phyloP scores from a whole-genome alignment of 768 basidiomycete genomes.

The Boletus rubroflammeus region DNA sequence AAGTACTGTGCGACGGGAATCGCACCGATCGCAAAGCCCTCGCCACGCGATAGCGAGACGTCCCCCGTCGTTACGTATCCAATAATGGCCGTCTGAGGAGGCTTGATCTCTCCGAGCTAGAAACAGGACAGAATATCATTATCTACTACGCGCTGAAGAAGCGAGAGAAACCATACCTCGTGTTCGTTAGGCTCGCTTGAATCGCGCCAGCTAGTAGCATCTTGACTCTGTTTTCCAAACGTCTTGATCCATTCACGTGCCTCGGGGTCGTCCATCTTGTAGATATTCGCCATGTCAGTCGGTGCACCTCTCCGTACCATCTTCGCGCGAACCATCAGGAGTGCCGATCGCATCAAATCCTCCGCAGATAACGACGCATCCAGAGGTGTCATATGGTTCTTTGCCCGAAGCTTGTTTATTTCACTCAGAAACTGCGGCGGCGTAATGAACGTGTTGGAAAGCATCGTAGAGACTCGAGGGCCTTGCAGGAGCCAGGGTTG shows the following conservation, averaged over 20 bases:
- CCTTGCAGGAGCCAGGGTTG: constrained; percentile 74
- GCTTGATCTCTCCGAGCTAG: constrained; percentile 45
- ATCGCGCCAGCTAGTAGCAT: constrained; percentile 11
- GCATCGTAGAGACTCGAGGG: constrained; percentile 41
- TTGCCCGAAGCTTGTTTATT: constrained; percentile 57
- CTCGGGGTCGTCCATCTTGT: constrained; percentile 55
- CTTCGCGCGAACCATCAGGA: constrained; percentile 63
- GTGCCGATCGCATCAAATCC: constrained; percentile 52
- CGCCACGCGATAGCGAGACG: constrained; percentile 74
- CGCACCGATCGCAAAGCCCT: constrained; percentile 74
- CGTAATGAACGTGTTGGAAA: constrained; percentile 43
- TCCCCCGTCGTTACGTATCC: constrained; percentile 86
- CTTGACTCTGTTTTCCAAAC: constrained; percentile 17
- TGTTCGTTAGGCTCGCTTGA: constrained; percentile 21
- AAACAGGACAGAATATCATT: neutral
- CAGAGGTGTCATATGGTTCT: constrained; percentile 46
- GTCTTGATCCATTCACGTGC: constrained; percentile 45
- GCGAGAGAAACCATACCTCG: constrained; percentile 24
- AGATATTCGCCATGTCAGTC: constrained; percentile 71
- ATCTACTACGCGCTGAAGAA: neutral
- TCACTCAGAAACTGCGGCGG: constrained; percentile 45
- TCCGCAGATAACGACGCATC: constrained; percentile 33
- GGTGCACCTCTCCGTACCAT: constrained; percentile 69
- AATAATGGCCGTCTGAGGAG: constrained; percentile 49
- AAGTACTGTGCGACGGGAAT: constrained; percentile 55